Base-by-base conservation (phyloP, 2,329 filamentous ascomycete species). In the Tolypocladium ovalisporum region DNA sequence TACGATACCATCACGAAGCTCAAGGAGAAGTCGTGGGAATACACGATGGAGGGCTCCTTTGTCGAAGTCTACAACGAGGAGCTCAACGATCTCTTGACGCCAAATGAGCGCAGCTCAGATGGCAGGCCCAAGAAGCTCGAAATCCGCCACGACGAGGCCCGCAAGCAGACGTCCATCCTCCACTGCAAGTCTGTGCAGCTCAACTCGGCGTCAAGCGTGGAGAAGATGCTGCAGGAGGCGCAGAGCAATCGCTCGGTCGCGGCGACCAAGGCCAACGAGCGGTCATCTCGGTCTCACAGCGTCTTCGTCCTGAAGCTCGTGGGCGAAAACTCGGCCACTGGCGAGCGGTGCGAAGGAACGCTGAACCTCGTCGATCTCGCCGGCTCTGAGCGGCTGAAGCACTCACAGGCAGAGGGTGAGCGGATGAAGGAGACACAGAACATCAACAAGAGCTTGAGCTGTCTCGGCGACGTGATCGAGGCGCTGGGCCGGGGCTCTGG, bases 21-120 rank as follows among this genome's bases (percentile, higher is more conserved):
- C 22, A 86, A 88, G 70, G 89, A 92, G 63, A 95, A 97, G 70
- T 94, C 92, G 29, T 99, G 94, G 94, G 82, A 81, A 44, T 99
- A 99, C 73, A 88, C 81, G 0, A 96, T 99, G 84, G 89, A 96
- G 68, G 94, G 94, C 8, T 92, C 87, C 57, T 99, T 99, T 67
- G 85, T 97, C 17, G 94, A 99, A 69, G 94, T 99, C 7, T 99
- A 99, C 81, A 97, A 99, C 62, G 94, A 99, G 70, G 94, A 95
- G 60, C 80, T 99, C 61, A 91, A 97, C 68, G 94, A 99, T 70
- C 75, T 99, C 17, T 81, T 99, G 15, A 75, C 76, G 0, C 72
- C 78, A 1, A 70, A 70, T 51, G 71, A 76, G 3, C 83, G 87
- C 54, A 55, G 7, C 0, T 85, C 87, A 56, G 79, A 90, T 54